These are phyloP conservation scores for Centrapalus pauciflorus DNA, from an alignment of 129 eudicot species.

Conservation along the genomic window DNA sequence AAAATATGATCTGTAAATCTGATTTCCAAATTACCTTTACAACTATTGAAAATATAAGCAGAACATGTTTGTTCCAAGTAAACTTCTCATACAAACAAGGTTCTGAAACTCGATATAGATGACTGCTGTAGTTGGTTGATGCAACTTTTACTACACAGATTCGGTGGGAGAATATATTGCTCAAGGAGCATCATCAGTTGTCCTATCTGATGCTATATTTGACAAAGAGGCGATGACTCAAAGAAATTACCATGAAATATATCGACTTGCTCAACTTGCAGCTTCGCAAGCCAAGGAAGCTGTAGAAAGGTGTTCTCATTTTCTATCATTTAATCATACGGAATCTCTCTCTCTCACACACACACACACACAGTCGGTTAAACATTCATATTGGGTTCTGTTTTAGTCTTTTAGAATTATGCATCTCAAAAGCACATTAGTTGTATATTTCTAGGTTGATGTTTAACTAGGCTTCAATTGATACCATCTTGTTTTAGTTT, in stretches of 20 bases:
- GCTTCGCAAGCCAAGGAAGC: constrained; percentile 45
- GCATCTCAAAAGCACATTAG: neutral
- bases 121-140: constrained; percentile 13
- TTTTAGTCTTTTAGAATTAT: neutral
- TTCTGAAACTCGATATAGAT: neutral
- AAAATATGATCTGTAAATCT: too few relatives aligned
- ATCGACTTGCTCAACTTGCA: constrained; percentile 57
- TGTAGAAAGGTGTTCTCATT: constrained; percentile 35
- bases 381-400: neutral
- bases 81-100: neutral
- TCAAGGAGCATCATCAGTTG: constrained; percentile 77
- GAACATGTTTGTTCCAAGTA: neutral
- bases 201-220: constrained; percentile 88
- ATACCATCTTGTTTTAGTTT: neutral
- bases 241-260: constrained; percentile 39
- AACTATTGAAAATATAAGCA: neutral
- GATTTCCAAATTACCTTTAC: too few relatives aligned
- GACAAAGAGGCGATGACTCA: constrained; percentile 68
- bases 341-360: too few relatives aligned
- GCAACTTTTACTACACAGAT: constrained; percentile 19
- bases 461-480: neutral
- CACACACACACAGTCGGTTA: too few relatives aligned
- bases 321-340: neutral
- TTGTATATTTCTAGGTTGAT: neutral
- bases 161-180: constrained; percentile 49